Evolutionary conservation across 345 rosid species (phyloP).

Genomic region (Aquilaria sinensis): DNA sequence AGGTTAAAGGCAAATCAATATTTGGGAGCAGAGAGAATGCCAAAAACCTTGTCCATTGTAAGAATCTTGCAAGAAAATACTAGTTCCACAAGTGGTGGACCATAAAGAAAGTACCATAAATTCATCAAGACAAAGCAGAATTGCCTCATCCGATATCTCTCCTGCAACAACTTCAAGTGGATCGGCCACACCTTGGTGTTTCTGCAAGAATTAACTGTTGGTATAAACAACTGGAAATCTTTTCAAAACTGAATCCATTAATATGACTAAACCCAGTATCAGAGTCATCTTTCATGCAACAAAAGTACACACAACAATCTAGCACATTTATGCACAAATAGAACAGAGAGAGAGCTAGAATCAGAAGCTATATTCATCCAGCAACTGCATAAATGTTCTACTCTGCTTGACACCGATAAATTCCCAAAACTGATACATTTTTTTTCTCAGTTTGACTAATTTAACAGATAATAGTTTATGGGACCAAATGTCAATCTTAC

Average conservation of each 20-base stretch:
- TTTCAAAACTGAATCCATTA: neutral
- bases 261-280: neutral
- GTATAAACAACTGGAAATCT: neutral
- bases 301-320: neutral
- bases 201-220: slow-evolving; percentile 45
- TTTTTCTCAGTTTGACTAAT: too few species aligned
- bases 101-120: slow-evolving; percentile 61
- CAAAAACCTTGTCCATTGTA: neutral
- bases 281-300: slow-evolving; percentile 3
- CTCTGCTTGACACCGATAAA: neutral
- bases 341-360: too few species aligned
- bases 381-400: too few species aligned
- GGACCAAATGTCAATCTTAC: neutral
- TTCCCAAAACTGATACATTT: too few species aligned
- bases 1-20: slow-evolving; percentile 15
- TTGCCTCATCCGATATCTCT: slow-evolving; percentile 89
- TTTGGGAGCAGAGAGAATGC: neutral
- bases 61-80: neutral
- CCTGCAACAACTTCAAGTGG: slow-evolving; percentile 98
- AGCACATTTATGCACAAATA: neutral
- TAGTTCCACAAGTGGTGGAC: neutral
- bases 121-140: slow-evolving; percentile 87
- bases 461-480: too few species aligned
- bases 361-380: too few species aligned
- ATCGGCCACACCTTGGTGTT: slow-evolving; percentile 85